Base-by-base conservation (phyloP, 345 rosid genomes). In the Citrus sp. region DNA sequence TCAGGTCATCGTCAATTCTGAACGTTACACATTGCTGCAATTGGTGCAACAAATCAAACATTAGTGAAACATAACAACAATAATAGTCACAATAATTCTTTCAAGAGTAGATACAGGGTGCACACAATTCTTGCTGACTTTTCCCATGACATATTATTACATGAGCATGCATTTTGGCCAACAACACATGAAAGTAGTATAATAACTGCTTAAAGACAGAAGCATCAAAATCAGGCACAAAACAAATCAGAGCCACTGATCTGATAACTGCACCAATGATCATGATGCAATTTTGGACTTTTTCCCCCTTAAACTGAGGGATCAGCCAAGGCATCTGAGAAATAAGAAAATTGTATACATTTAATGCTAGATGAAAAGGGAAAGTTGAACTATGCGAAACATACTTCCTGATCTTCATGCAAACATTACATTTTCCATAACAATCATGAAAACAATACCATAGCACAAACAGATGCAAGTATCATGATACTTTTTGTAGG, bases 11-110 rank as follows among this genome's bases (percentile, higher is more conserved):
- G 58, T 86, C 92, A 85, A 96, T 81, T 79, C 83, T 89, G 85
- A 94, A 89, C 78, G 79, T 80, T 40, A 90, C 80, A 49, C 72
- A 78, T 63, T 80, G 80, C 98, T 94, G 95, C 93, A 85, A 71
- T 58, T 25, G 73, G 66, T 35, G 81, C 46, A 77, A 78, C 51
- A 82, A 71, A 72, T 35, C 65, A 65, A 35, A 80, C 18, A 51
- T 84, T 67, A 82, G 40, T 28, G 56, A 42, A 62, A 74, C 71
- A 65, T 73, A 25, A 37, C 54, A 63, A 10, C 14, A 32, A 22
- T 10, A 69, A 64, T 6, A 25, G 54, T n/a, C 27, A 37, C 51
- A 42, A 69, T 42, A 46, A 76, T 16, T 13, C 35, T 46, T 69
- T 49, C 40, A 42, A 13, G 35, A 9, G 58, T 24, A 76, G 42